These are phyloP conservation scores for Allium sativum DNA, from an alignment of 106 monocot species.

Conservation along the genomic window DNA sequence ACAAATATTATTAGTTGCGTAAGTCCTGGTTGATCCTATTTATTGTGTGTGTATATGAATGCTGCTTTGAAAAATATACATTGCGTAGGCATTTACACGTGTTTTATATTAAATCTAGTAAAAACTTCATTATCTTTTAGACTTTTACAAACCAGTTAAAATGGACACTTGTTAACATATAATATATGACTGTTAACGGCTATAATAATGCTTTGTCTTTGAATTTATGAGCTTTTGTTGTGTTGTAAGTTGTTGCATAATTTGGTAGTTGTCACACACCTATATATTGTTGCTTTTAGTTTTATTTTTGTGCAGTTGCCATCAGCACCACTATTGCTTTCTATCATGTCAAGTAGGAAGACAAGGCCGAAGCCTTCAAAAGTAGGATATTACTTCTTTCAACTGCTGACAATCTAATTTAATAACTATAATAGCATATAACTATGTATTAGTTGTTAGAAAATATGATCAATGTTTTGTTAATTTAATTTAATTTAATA, in stretches of 20 bases:
- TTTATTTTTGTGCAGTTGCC: constrained; percentile 81
- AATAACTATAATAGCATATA: no score
- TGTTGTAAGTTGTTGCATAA: background rate
- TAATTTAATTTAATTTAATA: no score
- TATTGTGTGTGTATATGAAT: no score
- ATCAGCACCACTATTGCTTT: constrained; percentile 21
- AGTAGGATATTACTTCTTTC: no score
- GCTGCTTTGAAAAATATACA: no score
- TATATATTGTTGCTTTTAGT: constrained; percentile 67
- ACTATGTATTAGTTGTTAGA: no score
- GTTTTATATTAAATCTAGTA: no score
- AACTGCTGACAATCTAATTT: no score
- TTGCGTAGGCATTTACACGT: no score
- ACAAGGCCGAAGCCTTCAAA: constrained; percentile 74
- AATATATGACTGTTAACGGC: background rate
- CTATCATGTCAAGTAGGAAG: constrained; percentile 57
- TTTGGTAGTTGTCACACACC: constrained; percentile 16
- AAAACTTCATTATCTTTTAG: background rate
- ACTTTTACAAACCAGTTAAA: background rate
- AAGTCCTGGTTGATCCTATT: no score
- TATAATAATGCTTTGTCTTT: background rate
- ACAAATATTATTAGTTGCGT: no score
- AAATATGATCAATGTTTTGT: no score
- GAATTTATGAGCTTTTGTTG: background rate
- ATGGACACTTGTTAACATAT: background rate